Evolutionary conservation across 257 asterid genomes (phyloP).

Genomic region (Rauvolfia tetraphylla): DNA sequence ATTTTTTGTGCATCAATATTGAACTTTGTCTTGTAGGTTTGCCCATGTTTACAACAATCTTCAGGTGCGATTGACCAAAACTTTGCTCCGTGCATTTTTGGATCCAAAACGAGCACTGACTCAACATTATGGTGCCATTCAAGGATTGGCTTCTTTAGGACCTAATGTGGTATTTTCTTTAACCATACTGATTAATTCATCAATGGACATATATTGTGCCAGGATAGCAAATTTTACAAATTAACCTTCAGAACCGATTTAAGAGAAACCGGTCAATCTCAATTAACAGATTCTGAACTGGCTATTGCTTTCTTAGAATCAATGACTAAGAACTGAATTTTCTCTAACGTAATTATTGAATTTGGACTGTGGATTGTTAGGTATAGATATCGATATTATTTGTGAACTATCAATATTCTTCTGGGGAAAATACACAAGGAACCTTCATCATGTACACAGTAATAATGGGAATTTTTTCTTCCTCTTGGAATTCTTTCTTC

Average conservation of each 20-base stretch:
- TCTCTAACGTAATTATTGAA: not conserved
- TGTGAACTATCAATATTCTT: not conserved
- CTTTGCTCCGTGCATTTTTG: constrained; percentile 69
- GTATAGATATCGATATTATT: not conserved
- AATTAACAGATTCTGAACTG: no score
- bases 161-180: constrained; percentile 69
- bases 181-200: not conserved
- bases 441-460: not conserved
- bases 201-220: not conserved
- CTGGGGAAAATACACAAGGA: not conserved
- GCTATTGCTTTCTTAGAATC: not conserved
- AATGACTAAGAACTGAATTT: not conserved
- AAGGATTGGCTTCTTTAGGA: constrained; percentile 90
- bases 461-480: not conserved
- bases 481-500: not conserved
- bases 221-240: not conserved
- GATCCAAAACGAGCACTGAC: constrained; percentile 79
- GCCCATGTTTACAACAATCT: constrained; percentile 81
- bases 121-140: constrained; percentile 97
- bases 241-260: not conserved
- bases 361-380: not conserved
- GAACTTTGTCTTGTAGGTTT: constrained; percentile 48
- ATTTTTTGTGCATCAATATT: not conserved
- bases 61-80: constrained; percentile 79
- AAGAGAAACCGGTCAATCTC: no score